Evolutionary conservation across 2,329 filamentous ascomycete species (phyloP).

Genomic region (Talaromyces marneffei): DNA sequence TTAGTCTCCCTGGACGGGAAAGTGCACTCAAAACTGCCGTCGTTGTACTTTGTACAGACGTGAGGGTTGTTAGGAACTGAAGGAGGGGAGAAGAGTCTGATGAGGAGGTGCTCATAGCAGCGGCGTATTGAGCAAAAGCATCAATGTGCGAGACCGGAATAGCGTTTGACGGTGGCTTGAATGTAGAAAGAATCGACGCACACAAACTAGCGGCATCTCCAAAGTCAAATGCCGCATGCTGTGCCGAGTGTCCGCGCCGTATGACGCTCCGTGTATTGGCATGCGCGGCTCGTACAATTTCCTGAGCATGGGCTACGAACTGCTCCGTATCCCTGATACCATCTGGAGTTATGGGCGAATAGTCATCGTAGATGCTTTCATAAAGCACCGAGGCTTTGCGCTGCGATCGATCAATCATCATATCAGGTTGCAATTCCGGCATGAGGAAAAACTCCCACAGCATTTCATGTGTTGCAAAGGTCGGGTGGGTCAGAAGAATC

Average conservation of each 20-base stretch:
- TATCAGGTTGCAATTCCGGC: slow-evolving; percentile 81
- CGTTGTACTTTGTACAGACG: slow-evolving; percentile 77
- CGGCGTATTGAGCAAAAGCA: slow-evolving; percentile 68
- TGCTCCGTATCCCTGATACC: slow-evolving; percentile 85
- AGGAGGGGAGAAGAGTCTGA: slow-evolving; percentile 66
- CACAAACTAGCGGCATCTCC: slow-evolving; percentile 39
- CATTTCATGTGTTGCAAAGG: slow-evolving; percentile 93
- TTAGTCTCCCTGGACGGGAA: slow-evolving; percentile 70
- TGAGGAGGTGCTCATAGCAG: slow-evolving; percentile 54
- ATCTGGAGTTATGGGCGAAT: slow-evolving; percentile 63
- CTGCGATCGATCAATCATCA: slow-evolving; percentile 81
- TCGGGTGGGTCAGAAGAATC: slow-evolving; percentile 79
- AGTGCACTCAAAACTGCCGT: slow-evolving; percentile 74
- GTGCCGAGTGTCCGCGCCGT: slow-evolving; percentile 68
- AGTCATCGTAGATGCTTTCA: slow-evolving; percentile 85
- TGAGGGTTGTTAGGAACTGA: slow-evolving; percentile 67
- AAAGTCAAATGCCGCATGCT: slow-evolving; percentile 53
- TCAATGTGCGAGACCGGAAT: slow-evolving; percentile 62
- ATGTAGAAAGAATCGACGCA: slow-evolving; percentile 45
- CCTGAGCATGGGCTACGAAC: slow-evolving; percentile 83
- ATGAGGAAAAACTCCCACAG: slow-evolving; percentile 99
- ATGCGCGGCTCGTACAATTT: slow-evolving; percentile 80
- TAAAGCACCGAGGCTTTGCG: slow-evolving; percentile 77
- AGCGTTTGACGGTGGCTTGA: slow-evolving; percentile 50
- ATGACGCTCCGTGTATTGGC: slow-evolving; percentile 77